Evolutionary conservation across 2,329 filamentous ascomycete genomes (phyloP), one percentile per base, ranked within the genome.

Genomic region (Capronia coronata): DNA sequence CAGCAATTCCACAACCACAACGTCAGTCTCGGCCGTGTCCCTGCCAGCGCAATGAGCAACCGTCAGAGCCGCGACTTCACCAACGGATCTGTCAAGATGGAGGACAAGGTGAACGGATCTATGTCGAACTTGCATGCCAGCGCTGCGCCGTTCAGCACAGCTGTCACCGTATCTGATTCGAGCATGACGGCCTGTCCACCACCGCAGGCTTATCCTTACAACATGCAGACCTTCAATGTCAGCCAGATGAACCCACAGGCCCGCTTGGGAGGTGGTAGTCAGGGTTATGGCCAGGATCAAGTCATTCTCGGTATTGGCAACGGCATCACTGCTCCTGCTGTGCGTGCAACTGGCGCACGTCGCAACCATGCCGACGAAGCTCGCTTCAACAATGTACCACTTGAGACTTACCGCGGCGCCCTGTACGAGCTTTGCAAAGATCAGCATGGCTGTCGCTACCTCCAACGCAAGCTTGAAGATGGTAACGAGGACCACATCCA

Each of bases 391-490:
- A 91, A 93, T 65, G 79, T 87, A 63, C 81, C 87, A 11, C 75
- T 97, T 18, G 87, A 95, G 65, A 79, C 83, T 27, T 84, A 93
- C 62, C 76, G 78, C 29, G 87, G 89, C 42, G 84, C 89, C 62
- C 87, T 98, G 62, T 94, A 95, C 67, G 78, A 82, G 43, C 75
- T 96, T 29, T 97, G 91, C 78, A 97, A 96, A 71, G 93, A 98
- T 64, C 93, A 98, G 71, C 90, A 98, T 68, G 93, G 93, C 51
- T 98, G 93, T 64, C 86, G 93, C 51, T 98, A 93, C 67, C 74
- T 98, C 49, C 93, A 98, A 73, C 93, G 94, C 75, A 95, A 97
- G 73, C 77, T 98, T 3, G 93, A 98, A 71, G 91, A 94, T 64
- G 85, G 85, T 61, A 83, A 84, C 59, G 78, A 84, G 3, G 84